Base-by-base conservation (phyloP, 1,139 yeast species). In the Komagataea norvegica region DNA sequence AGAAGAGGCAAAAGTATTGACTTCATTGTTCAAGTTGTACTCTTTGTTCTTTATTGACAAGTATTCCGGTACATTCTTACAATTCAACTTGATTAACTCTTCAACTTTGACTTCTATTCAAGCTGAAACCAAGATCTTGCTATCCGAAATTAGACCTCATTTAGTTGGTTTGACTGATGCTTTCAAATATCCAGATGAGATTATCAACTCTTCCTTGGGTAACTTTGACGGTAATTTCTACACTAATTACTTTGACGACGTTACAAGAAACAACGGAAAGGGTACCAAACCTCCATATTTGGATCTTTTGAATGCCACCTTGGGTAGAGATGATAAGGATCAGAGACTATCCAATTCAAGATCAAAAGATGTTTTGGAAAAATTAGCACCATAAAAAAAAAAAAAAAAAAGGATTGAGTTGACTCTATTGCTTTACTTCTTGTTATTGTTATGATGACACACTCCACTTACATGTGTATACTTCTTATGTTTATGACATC, bases 141-240 rank as follows among this genome's bases (percentile, higher is more conserved):
- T 77, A 47, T 55, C 62, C 15, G 67, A 64, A 29, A 53, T 81
- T 40, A 74, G 96, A 60, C 78, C 79, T 33, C 80, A 83, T 54
- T 83, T 81, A 41, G 77, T 87, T 57, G 85, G 86, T 15, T 70
- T 85, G 52, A 84, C 95, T n/a, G 97, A 89, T 63, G 74, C 95
- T 6, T 89, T 89, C 73, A 80, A 82, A 65, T 72, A 83, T 56
- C 77, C 89, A 25, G 96, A 89, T 63, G 84, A 76, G 66, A 74
- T 83, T 64, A 73, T 89, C 59, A 86, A 88, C 64, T 77, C 96
- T 2, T 81, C 95, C 24, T 73, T 89, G 46, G 97, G 96, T 45
- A 72, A 70, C 53, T 83, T 74, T 62, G 79, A 86, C 55, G 97
- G 97, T 49, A 83, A 88, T 59, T 79, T 86, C 40, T 89, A 88